Conservation (phyloP, 257 asterid species). For the Craterostigma plantagineum region DNA sequence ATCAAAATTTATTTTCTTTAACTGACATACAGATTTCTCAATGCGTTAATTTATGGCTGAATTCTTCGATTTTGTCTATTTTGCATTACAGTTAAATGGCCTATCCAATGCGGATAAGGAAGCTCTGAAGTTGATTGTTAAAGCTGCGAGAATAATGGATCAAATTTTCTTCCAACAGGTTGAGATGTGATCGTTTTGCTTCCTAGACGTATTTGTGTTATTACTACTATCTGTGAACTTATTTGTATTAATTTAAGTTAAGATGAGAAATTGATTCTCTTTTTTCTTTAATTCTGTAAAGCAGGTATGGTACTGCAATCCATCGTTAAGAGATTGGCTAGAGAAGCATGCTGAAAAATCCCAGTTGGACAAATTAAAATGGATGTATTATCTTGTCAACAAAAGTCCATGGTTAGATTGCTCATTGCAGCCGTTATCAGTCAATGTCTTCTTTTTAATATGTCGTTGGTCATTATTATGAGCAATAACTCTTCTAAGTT, state of each 20-base stretch:
- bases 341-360: slow-evolving; percentile 49
- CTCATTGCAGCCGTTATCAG: not conserved
- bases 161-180: slow-evolving; percentile 75
- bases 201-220: too few species aligned
- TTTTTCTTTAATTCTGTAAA: not conserved
- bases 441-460: not conserved
- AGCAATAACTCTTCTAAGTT: slow-evolving; percentile 9
- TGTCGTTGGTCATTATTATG: too few species aligned
- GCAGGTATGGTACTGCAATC: slow-evolving; percentile 84
- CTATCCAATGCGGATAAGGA: slow-evolving; percentile 59
- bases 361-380: slow-evolving; percentile 51
- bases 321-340: slow-evolving; percentile 79
- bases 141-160: slow-evolving; percentile 74
- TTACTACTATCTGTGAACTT: slow-evolving; percentile 5
- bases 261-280: too few species aligned
- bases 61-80: too few species aligned
- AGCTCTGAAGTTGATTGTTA: slow-evolving; percentile 38
- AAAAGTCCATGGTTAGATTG: slow-evolving; percentile 73
- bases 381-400: slow-evolving; percentile 74
- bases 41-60: too few species aligned
- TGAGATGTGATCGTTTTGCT: slow-evolving; percentile 7
- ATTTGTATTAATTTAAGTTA: slow-evolving; percentile 3
- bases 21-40: too few species aligned
- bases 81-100: slow-evolving; percentile 42
- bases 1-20: too few species aligned